Evolutionary conservation across 257 asterid species (phyloP), one percentile per base, ranked within the genome.

Genomic region (Solanum pimpinellifolium): DNA sequence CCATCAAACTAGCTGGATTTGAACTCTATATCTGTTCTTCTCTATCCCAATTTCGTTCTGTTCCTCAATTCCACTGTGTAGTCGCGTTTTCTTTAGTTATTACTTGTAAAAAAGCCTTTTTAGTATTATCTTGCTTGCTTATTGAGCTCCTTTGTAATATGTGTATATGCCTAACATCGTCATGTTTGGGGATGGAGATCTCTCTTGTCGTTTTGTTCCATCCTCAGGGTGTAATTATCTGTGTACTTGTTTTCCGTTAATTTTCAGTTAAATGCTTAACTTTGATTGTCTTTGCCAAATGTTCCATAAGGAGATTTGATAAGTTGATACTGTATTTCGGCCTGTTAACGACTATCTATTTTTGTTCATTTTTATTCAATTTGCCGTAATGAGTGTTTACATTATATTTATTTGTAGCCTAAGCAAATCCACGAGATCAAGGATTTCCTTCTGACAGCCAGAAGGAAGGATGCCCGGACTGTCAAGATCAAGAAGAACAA

Each of bases 391-490:
- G 42, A 47, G 16, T 4, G 3, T 29, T 47, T 47, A 47, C 18
- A 2, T 5, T 47, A 0, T 3, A 3, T 18, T 5, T 47, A 29
- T 80, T 80, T 80, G 44, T 27, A 86, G 90, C 89, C 85, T 23
- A 88, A 90, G 89, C 92, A 90, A 88, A 90, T 83, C 52, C 89
- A 86, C 15, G 92, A 90, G 77, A 88, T 88, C 85, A 83, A 88
- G 89, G 92, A 90, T 83, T 90, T 90, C 86, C 90, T 90, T 81
- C 90, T 88, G 52, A 90, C 92, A 16, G 92, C 92, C 56, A 76
- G 90, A 46, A 88, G 89, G 88, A 88, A 90, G 83, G 92, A 90
- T 86, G 90, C 88, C 6, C 89, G 85, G 3, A 88, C 89, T 6
- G 88, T 90, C 52, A 90, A 88, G 90, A 90, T 90, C 37, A 86